Evolutionary conservation across 1,284 basidiomycete genomes (phyloP).

Genomic region (Austroboletus novae-zelandiae): DNA sequence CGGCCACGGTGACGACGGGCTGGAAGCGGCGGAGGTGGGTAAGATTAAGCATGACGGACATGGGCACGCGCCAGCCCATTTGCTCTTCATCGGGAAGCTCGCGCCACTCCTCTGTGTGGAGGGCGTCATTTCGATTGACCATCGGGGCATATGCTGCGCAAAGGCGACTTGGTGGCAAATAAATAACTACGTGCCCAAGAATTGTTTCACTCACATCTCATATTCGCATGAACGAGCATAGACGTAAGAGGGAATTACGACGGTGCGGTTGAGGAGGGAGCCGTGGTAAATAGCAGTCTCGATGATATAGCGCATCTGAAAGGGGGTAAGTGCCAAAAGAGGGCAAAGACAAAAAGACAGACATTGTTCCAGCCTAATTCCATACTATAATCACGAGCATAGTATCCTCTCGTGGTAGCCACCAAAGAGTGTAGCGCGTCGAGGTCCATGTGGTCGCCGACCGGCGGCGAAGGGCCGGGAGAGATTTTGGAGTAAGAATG

Average conservation of each 20-base stretch:
- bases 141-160: conserved; percentile 38
- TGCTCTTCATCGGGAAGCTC: conserved; percentile 40
- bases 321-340: conserved; percentile 8
- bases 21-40: conserved; percentile 40
- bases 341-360: background rate
- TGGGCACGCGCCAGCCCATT: conserved; percentile 42
- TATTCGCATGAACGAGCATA: conserved; percentile 43
- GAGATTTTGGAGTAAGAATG: background rate
- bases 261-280: conserved; percentile 36
- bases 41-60: conserved; percentile 43
- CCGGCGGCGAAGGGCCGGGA: conserved; percentile 12
- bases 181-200: background rate
- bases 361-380: conserved; percentile 35
- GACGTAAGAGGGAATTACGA: conserved; percentile 38
- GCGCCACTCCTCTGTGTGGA: conserved; percentile 41
- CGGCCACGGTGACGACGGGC: conserved; percentile 40
- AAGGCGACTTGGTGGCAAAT: conserved; percentile 16
- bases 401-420: conserved; percentile 26
- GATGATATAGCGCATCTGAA: conserved; percentile 40
- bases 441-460: conserved; percentile 20
- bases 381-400: conserved; percentile 34
- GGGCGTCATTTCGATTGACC: conserved; percentile 42
- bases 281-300: conserved; percentile 41
- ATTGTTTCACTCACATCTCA: conserved; percentile 25
- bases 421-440: conserved; percentile 22